Percentiles rank a stretch among this genome's conserved stretches.
Evolutionary conservation across 1,284 basidiomycete genomes (phyloP).

Genomic region (Phaffia rhodozyma): DNA sequence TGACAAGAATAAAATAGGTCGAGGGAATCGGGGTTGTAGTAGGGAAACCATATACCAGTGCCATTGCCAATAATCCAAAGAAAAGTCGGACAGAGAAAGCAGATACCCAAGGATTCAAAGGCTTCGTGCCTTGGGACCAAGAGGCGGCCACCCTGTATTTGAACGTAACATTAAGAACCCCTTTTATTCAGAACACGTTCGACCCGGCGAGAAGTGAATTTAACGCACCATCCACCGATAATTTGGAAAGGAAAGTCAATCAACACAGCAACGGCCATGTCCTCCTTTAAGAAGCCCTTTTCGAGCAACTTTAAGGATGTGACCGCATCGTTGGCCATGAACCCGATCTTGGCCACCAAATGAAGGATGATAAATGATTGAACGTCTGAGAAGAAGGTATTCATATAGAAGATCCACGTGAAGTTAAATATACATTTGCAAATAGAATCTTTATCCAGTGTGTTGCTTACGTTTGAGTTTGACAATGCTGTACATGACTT

Average conservation of each 20-base stretch:
- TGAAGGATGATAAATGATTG: constrained; percentile 81
- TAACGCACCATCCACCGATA: constrained; percentile 61
- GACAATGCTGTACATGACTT: constrained; percentile 88
- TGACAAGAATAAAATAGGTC: constrained; percentile 69
- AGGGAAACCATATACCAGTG: constrained; percentile 79
- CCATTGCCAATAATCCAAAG: constrained; percentile 59
- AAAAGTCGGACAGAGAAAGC: constrained; percentile 80
- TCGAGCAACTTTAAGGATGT: constrained; percentile 92
- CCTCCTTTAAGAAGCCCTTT: constrained; percentile 89
- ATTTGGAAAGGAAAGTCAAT: constrained; percentile 99
- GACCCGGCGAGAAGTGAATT: not conserved
- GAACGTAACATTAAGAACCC: not conserved
- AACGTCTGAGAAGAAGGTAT: constrained; percentile 50
- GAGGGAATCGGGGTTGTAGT: constrained; percentile 52
- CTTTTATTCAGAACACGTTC: not conserved
- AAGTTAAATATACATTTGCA: not conserved
- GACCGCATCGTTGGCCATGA: constrained; percentile 87
- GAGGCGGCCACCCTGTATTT: constrained; percentile 12
- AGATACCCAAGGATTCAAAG: constrained; percentile 73
- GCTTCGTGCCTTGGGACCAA: constrained; percentile 51
- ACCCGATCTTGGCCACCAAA: constrained; percentile 87
- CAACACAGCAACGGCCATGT: constrained; percentile 84
- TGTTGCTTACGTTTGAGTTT: constrained; percentile 63
- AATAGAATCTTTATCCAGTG: too few relatives aligned
- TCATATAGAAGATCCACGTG: not conserved